phyloP scores from a whole-genome alignment of 768 basidiomycete genomes.

The Myochromella boudieri region DNA sequence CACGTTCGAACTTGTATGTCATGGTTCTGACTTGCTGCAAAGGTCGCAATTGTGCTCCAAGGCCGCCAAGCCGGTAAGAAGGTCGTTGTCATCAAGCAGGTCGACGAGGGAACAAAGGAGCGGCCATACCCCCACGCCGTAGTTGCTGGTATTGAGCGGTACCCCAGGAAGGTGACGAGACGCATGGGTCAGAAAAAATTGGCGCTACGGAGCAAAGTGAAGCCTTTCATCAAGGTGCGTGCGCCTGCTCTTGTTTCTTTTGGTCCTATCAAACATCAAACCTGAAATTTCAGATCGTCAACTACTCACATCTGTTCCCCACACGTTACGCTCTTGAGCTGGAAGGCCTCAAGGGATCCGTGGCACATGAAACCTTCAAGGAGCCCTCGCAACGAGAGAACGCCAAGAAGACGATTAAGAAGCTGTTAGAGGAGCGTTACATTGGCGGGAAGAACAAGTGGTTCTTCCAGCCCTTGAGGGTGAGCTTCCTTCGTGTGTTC shows the following conservation, averaged over 20 bases:
- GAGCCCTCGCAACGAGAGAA: constrained; percentile 94
- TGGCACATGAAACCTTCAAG: constrained; percentile 91
- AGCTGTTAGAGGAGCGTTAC: constrained; percentile 95
- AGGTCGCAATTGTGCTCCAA: constrained; percentile 97
- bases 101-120: constrained; percentile 96
- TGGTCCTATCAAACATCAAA: too few relatives aligned
- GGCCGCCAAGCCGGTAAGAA: constrained; percentile 99
- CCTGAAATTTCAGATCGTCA: constrained; percentile 61
- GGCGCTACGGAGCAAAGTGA: constrained; percentile 91
- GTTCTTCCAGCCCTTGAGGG: constrained; percentile 90
- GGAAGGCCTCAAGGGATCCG: constrained; percentile 88
- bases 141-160: constrained; percentile 97
- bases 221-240: constrained; percentile 98
- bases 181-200: constrained; percentile 97
- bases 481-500: constrained; percentile 33
- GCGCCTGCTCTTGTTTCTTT: not conserved
- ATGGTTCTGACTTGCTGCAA: constrained; percentile 9
- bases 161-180: constrained; percentile 96
- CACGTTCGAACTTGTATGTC: not conserved
- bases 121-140: constrained; percentile 97
- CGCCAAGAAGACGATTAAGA: constrained; percentile 95
- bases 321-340: constrained; percentile 98
- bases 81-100: constrained; percentile 97
- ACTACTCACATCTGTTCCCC: constrained; percentile 99
- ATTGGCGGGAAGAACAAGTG: constrained; percentile 93